Evolutionary conservation across 2,329 filamentous ascomycete genomes (phyloP).

Genomic region (Curvularia hawaiiensis): DNA sequence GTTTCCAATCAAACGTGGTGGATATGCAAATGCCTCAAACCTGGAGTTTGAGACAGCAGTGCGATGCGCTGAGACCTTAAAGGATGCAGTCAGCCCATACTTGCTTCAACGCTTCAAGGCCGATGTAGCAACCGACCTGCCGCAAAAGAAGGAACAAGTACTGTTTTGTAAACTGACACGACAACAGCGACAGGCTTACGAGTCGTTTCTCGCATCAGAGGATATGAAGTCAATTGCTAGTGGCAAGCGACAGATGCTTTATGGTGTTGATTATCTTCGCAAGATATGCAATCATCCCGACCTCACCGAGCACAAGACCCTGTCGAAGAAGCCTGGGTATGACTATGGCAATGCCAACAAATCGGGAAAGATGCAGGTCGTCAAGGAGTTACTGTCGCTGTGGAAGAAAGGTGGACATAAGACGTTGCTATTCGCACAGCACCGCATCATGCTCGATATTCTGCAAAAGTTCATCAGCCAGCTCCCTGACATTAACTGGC

Average conservation of each 20-base stretch:
- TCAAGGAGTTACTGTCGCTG: constrained; percentile 82
- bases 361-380: constrained; percentile 95
- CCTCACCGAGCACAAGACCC: constrained; percentile 70
- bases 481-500: constrained; percentile 73
- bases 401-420: constrained; percentile 96
- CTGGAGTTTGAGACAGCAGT: constrained; percentile 92
- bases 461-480: constrained; percentile 78
- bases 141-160: constrained; percentile 95
- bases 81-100: constrained; percentile 92
- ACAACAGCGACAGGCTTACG: constrained; percentile 78
- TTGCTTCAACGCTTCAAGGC: constrained; percentile 89
- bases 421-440: constrained; percentile 89
- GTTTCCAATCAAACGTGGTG: constrained; percentile 88
- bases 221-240: constrained; percentile 84
- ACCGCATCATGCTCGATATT: constrained; percentile 94
- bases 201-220: constrained; percentile 78
- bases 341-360: constrained; percentile 78
- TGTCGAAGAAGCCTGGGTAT: constrained; percentile 67
- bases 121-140: constrained; percentile 91
- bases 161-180: constrained; percentile 91
- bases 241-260: constrained; percentile 78
- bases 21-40: constrained; percentile 94
- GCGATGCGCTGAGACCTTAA: constrained; percentile 90
- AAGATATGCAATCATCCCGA: constrained; percentile 99
- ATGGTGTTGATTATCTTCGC: constrained; percentile 86